A percentile compares a stretch with the other conserved stretches of the same genome.
phyloP scores from a whole-genome alignment of 2,329 filamentous ascomycete genomes.

The Nothopassalora personata region DNA sequence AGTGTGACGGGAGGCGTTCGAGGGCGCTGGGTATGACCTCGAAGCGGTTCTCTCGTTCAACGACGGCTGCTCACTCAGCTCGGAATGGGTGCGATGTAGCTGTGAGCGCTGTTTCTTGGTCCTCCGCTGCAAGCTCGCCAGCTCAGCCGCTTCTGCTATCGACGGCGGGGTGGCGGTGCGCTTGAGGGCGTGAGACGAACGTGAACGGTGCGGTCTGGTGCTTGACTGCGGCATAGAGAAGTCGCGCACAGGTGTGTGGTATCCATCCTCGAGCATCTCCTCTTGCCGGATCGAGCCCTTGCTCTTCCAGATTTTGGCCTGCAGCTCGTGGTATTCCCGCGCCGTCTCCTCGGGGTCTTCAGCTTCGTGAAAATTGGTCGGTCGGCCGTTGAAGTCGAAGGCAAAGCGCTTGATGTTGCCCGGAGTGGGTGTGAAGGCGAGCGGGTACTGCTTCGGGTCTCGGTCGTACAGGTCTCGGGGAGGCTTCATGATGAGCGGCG shows the following conservation, averaged over 20 bases:
- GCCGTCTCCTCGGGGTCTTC: constrained; percentile 52
- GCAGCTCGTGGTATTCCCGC: constrained; percentile 37
- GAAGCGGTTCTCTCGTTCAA: constrained; percentile 25
- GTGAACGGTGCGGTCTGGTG: constrained; percentile 21
- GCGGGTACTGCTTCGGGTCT: constrained; percentile 83
- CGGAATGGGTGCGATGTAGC: constrained; percentile 28
- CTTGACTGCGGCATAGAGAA: constrained; percentile 9
- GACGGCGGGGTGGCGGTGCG: constrained; percentile 51
- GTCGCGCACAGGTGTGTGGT: constrained; percentile 22
- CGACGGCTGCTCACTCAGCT: constrained; percentile 24
- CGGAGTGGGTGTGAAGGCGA: constrained; percentile 78
- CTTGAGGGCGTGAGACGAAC: constrained; percentile 35
- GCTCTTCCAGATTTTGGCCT: constrained; percentile 25
- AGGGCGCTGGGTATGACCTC: constrained; percentile 13
- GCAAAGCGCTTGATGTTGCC: constrained; percentile 70
- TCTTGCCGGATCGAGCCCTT: constrained; percentile 27
- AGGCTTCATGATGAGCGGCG: constrained; percentile 73
- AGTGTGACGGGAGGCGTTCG: constrained; percentile 23
- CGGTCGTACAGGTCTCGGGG: constrained; percentile 65
- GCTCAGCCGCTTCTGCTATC: constrained; percentile 50
- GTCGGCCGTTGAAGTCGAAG: constrained; percentile 61
- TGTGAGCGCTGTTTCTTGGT: constrained; percentile 45
- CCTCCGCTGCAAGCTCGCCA: constrained; percentile 45
- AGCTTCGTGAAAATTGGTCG: constrained; percentile 59
- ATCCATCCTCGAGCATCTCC: constrained; percentile 20